Conservation (phyloP, 768 basidiomycete species). For the Suillus weaverae region DNA sequence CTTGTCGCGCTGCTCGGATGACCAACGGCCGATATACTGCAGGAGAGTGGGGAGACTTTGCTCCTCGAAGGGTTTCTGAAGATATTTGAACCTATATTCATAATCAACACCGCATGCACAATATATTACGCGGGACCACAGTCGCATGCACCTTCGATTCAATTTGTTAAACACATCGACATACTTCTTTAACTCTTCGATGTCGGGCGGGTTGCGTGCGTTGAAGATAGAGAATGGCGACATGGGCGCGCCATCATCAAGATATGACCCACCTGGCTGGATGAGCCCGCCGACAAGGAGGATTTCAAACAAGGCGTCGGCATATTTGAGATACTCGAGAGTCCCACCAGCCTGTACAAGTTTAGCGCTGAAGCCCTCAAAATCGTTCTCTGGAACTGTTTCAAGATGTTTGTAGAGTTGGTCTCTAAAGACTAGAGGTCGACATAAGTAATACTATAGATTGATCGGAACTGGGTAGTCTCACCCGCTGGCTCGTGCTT, state of each 20-base stretch:
- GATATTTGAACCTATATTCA: constrained; percentile 87
- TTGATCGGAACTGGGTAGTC: constrained; percentile 1
- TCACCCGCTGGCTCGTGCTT: constrained; percentile 87
- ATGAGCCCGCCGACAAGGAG: constrained; percentile 94
- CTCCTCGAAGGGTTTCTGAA: constrained; percentile 94
- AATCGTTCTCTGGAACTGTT: constrained; percentile 75
- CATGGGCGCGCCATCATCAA: constrained; percentile 83
- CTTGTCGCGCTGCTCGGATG: constrained; percentile 74
- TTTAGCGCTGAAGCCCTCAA: constrained; percentile 79
- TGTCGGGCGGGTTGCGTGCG: constrained; percentile 73
- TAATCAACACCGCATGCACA: constrained; percentile 9
- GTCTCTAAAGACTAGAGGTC: constrained; percentile 78
- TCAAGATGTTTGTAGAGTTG: constrained; percentile 91
- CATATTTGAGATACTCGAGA: constrained; percentile 96
- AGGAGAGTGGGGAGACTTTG: constrained; percentile 78
- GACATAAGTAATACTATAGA: constrained; percentile 11
- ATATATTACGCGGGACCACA: constrained; percentile 6
- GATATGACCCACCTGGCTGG: constrained; percentile 90
- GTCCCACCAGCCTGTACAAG: constrained; percentile 89
- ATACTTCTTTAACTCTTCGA: constrained; percentile 89
- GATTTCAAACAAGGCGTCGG: constrained; percentile 94
- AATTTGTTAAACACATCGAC: constrained; percentile 95
- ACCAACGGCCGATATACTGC: constrained; percentile 89
- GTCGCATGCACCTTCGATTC: constrained; percentile 72
- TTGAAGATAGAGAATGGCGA: constrained; percentile 90